Evolutionary conservation across 1,139 yeast genomes (phyloP), one percentile per base, ranked within the genome.

Genomic region (Sugiyamaella japonica): DNA sequence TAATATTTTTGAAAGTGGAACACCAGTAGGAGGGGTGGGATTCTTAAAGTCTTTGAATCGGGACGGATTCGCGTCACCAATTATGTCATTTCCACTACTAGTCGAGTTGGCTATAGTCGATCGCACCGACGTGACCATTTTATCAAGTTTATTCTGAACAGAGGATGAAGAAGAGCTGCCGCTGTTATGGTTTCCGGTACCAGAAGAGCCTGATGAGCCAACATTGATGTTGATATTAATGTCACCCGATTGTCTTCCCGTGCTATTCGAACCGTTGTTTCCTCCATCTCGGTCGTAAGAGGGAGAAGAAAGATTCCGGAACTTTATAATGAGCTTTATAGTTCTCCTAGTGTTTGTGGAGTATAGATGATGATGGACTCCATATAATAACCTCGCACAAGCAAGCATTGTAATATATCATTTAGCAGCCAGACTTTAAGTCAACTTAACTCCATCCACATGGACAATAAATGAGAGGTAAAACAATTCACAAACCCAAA

Each of bases 21-120:
- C 61, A 2, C 71, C 72, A 2, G 70, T 63, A 1, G 72, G 72
- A 7, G 72, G 70, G 4, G 71, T 68, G 0, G 73, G 71, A 3
- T 65, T 56, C 38, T 60, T 36, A 44, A 59, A 59, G 7, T 28
- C 39, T 10, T 31, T 5, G 31, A 37, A 16, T 16, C 36, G 20
- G 29, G 42, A 12, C 20, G 49, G 15, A 25, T 32, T 31, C 7
- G 37, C 48, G 16, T 47, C 31, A 13, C 37, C 39, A 23, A 54
- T 32, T 7, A 54, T 49, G 25, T 54, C 56, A 37, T 54, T 23
- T 17, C 56, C 56, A 46, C 43, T 36, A 25, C 52, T 47, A 15
- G 56, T 54, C 3, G 50, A 41, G 12, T 34, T 34, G 3, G 50
- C 56, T 10, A 54, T 41, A 2, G 54, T 54, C 6, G 52, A 13